Base-by-base conservation (phyloP, 2,329 filamentous ascomycete species). In the Epichloe brachyelytri region DNA sequence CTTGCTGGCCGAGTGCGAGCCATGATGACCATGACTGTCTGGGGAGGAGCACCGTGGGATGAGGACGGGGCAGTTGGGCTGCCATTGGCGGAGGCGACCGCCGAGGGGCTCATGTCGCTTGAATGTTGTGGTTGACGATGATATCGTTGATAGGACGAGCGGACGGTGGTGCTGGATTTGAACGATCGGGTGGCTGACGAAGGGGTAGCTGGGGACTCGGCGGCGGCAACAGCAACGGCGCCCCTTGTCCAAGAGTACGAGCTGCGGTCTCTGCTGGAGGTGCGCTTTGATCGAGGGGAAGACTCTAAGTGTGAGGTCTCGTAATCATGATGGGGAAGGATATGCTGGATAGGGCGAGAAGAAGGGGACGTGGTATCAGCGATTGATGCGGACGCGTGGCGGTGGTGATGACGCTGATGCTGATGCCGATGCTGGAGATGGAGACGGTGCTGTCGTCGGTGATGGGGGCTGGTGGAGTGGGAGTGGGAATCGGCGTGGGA, bases 261-360 rank as follows among this genome's bases (percentile, higher is more conserved):
- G 22, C 46, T 39, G 54, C 76, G 74, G 61, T 87, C 84, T 64
- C 76, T 77, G 60, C 81, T 85, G 54, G 79, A 75, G 70, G 76
- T 82, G 69, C 81, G 77, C 78, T 80, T 68, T 73, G 76, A 58
- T 70, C 79, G 71, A 54, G 59, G 55, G 50, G 77, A 53, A 49
- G 77, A 73, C 60, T 79, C 77, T 71, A 86, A 67, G 71, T 83
- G 83, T 60, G 77, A 74, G 60, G 82, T 77, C 69, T 91, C 87
- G 72, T 82, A 83, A 68, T 93, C 86, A 66, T 83, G 76, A 61
- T 84, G 80, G 50, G 71, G 70, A 49, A 70, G 59, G 43, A 69
- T 58, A 51, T 76, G 69, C 55, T 73, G 69, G 46, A 67, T 60
- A 53, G 70, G 67, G 55, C 69, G 70, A 37, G 49, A 43, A 14